Conservation (phyloP, 2,329 filamentous ascomycete genomes). For the Lachnellula willkommii region DNA sequence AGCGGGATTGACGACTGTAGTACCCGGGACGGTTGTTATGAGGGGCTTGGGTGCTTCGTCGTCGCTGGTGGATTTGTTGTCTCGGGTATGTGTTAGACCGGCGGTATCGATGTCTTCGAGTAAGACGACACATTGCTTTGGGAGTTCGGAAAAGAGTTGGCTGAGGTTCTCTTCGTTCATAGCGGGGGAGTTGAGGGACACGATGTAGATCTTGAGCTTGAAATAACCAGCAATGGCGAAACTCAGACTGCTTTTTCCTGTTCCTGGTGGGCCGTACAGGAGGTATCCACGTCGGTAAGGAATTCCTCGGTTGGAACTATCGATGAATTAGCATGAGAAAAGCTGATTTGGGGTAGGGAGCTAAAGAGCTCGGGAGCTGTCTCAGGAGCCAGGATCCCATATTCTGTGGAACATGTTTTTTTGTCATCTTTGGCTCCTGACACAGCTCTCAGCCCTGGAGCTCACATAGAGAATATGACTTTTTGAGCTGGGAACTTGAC, state of each 20-base stretch:
- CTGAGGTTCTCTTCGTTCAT: constrained; percentile 62
- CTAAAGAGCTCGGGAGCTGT: too few species aligned
- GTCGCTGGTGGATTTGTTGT: constrained; percentile 11
- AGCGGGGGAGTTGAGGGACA: constrained; percentile 57
- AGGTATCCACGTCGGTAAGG: constrained; percentile 82
- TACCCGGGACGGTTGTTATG: constrained; percentile 17
- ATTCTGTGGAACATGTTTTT: too few species aligned
- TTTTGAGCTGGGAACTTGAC: too few species aligned
- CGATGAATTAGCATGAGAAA: too few species aligned
- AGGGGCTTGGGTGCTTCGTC: constrained; percentile 11
- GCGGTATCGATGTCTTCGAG: constrained; percentile 74
- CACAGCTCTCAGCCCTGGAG: too few species aligned
- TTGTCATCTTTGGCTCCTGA: too few species aligned
- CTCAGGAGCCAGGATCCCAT: too few species aligned
- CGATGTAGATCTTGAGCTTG: constrained; percentile 66
- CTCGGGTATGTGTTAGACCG: constrained; percentile 52
- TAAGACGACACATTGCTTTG: constrained; percentile 64
- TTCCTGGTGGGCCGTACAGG: constrained; percentile 73
- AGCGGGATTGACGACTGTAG: constrained; percentile 4
- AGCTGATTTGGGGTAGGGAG: too few species aligned
- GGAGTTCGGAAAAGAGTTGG: constrained; percentile 60
- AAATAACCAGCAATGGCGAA: constrained; percentile 67
- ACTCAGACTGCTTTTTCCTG: constrained; percentile 69
- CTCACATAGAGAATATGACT: too few species aligned
- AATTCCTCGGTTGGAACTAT: constrained; percentile 64